phyloP scores from a whole-genome alignment of 1,139 yeast genomes.

The Geotrichum reessii region DNA sequence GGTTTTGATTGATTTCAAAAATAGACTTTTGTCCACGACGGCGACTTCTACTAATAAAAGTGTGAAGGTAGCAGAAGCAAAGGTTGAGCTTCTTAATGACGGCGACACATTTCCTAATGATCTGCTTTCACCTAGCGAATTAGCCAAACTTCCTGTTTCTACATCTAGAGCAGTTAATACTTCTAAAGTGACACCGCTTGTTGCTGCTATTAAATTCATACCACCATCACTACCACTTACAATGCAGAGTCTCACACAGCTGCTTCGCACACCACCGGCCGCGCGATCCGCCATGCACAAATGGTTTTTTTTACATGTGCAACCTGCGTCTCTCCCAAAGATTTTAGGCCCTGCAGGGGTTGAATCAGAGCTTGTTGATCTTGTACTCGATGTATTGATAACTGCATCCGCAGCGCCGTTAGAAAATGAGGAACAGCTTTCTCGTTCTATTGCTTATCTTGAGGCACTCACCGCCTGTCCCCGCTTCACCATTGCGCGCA shows the following conservation, averaged over 20 bases:
- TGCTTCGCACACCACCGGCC: slow-evolving; percentile 25
- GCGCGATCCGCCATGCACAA: slow-evolving; percentile 36
- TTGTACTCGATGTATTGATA: slow-evolving; percentile 46
- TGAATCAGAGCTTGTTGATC: slow-evolving; percentile 52
- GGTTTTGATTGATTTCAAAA: neutral
- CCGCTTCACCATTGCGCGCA: slow-evolving; percentile 20
- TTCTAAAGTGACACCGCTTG: too few species aligned
- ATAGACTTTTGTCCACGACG: slow-evolving; percentile 27
- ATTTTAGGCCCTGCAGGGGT: slow-evolving; percentile 48
- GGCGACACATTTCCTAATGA: slow-evolving; percentile 7
- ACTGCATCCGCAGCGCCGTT: slow-evolving; percentile 10
- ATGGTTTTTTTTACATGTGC: slow-evolving; percentile 39
- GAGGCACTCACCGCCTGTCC: slow-evolving; percentile 17
- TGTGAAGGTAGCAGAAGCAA: slow-evolving; percentile 20
- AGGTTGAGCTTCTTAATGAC: slow-evolving; percentile 20
- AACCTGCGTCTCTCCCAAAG: slow-evolving; percentile 25
- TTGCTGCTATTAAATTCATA: neutral
- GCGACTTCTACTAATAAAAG: slow-evolving; percentile 11
- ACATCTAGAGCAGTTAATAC: neutral
- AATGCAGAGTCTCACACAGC: slow-evolving; percentile 23
- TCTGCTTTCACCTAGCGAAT: neutral
- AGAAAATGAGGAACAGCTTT: slow-evolving; percentile 7
- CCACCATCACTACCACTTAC: slow-evolving; percentile 25
- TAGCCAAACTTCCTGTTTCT: neutral
- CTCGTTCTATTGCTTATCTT: slow-evolving; percentile 16